Base-by-base conservation (phyloP, 768 basidiomycete species). In the Collybiopsis luxurians region DNA sequence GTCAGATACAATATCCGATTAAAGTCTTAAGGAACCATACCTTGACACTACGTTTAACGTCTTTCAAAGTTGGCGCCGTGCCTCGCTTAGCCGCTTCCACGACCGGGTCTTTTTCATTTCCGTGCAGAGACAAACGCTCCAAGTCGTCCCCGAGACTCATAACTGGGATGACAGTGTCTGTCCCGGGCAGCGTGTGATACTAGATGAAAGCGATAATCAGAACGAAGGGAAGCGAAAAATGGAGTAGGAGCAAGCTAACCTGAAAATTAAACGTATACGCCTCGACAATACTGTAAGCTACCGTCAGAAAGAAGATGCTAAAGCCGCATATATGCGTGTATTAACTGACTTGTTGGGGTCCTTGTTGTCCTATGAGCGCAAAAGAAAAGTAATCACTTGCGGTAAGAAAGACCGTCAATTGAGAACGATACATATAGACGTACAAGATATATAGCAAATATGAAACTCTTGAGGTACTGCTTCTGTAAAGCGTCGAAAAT, bases 201-300 rank as follows among this genome's bases (percentile, higher is more conserved):
- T 93, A 50, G 2, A 38, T 42, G 19, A 15, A 47, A 34, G 48
- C 15, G 46, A 17, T 26, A 55, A 17, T 45, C 10, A 42, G 27
- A 7, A 39, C 31, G n/a, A n/a, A n/a, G n/a, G 12, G 13, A 38
- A 21, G 43, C 21, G 15, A 43, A 55, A 47, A 11, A 23, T 21
- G 3, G 23, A 2, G 9, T 39, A 31, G 34, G 12, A 34, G 27
- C 12, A 11, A 39, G 34, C 73, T 59, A 61, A 88, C 90, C 62
- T 85, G 80, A 64, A 94, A 92, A 64, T 92, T 89, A 73, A 94
- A 94, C 0, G 90, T 92, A 64, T 92, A 94, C 13, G 92, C 87
- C 67, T 94, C 92, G 23, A 93, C 79, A 55, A 94, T 88, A 71
- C 92, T 94, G 60, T 17, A 34, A 12, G 27, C 58, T 39, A 54